A percentile compares a stretch with the other conserved stretches of the same genome.
These are phyloP conservation scores for Cercospora zeae-maydis DNA, from an alignment of 2,329 filamentous ascomycete species.

Conservation along the genomic window DNA sequence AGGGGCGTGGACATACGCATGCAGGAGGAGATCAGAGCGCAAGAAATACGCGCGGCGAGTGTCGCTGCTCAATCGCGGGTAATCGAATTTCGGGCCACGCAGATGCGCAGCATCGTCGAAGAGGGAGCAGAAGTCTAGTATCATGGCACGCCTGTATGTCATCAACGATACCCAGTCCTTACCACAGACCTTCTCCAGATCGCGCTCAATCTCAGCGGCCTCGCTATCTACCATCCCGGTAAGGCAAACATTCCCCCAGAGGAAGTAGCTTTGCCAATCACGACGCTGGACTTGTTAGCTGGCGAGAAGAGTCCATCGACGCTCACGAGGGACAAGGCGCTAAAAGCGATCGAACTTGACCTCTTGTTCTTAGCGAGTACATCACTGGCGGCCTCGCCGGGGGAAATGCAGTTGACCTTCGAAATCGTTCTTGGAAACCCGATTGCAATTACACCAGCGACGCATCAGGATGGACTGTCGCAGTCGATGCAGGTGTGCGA, in stretches of 20 bases:
- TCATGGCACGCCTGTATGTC: conserved; percentile 7
- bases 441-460: background rate
- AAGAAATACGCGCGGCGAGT: background rate
- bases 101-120: background rate
- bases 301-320: conserved; percentile 2
- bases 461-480: background rate
- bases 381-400: background rate
- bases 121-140: background rate
- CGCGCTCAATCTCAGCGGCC: conserved; percentile 2
- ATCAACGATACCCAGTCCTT: conserved; percentile 5
- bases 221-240: background rate
- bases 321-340: background rate
- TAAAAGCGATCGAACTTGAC: background rate
- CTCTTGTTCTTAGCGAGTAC: background rate
- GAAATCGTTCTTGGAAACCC: background rate
- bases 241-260: background rate
- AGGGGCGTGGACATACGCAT: background rate
- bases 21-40: background rate
- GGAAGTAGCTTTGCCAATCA: background rate
- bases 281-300: background rate
- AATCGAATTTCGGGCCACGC: conserved; percentile 2
- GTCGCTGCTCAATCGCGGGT: background rate
- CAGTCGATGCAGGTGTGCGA: background rate
- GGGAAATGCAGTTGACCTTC: background rate
- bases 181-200: background rate